These are phyloP conservation scores for Termitomyces sp. DNA, from an alignment of 1,284 basidiomycete species.

Conservation along the genomic window DNA sequence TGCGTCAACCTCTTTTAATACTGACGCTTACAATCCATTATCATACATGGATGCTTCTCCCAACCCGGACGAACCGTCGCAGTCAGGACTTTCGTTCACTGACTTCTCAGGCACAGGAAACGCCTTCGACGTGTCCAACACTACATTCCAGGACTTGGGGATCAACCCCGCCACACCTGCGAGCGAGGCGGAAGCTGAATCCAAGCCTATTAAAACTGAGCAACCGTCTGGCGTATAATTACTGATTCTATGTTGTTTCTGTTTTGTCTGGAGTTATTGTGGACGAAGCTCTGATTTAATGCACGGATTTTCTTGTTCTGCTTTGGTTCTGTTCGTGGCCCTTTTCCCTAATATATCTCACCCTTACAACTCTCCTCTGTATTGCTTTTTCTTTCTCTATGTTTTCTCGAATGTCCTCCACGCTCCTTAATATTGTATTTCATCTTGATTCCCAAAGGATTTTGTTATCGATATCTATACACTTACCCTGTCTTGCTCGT, in stretches of 20 bases:
- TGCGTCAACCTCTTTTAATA: slow-evolving; percentile 50
- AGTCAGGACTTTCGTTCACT: slow-evolving; percentile 57
- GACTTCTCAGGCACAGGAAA: slow-evolving; percentile 58
- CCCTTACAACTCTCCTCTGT: slow-evolving; percentile 7
- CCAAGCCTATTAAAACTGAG: slow-evolving; percentile 42
- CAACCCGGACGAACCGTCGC: slow-evolving; percentile 57
- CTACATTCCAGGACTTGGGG: slow-evolving; percentile 60
- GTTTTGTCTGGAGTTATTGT: slow-evolving; percentile 3
- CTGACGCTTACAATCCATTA: slow-evolving; percentile 63
- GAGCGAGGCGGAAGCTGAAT: slow-evolving; percentile 52
- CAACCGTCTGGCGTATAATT: slow-evolving; percentile 28
- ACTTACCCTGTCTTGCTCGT: slow-evolving; percentile 13
- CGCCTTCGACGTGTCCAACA: slow-evolving; percentile 63
- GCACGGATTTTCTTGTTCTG: slow-evolving; percentile 10
- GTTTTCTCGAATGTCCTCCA: slow-evolving; percentile 11
- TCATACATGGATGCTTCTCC: slow-evolving; percentile 71
- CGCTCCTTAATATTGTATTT: slow-evolving; percentile 29
- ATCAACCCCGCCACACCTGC: slow-evolving; percentile 48
- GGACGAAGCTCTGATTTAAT: slow-evolving; percentile 10
- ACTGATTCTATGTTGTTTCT: slow-evolving; percentile 12
- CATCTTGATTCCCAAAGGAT: slow-evolving; percentile 21
- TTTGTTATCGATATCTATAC: slow-evolving; percentile 29
- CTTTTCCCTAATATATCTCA: slow-evolving; percentile 7
- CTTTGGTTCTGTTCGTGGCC: slow-evolving; percentile 6
- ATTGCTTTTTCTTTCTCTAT: slow-evolving; percentile 11